Conservation (phyloP, 345 rosid genomes). For the Acer yangbiense region DNA sequence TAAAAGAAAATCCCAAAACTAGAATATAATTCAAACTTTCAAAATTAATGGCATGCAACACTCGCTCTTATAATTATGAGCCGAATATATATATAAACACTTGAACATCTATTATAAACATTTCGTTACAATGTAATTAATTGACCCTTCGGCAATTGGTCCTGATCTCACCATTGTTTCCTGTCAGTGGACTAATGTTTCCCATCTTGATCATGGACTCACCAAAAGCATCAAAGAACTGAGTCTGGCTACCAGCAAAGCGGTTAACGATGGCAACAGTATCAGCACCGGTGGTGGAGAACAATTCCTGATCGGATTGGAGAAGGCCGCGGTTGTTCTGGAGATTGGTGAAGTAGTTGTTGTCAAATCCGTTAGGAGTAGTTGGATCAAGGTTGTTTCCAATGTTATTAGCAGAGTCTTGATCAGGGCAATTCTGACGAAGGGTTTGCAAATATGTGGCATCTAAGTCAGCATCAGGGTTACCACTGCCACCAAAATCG, state of each 20-base stretch:
- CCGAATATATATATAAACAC: neutral
- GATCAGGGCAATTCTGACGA: conserved; percentile 12
- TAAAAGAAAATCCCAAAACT: no score
- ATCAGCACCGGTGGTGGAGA: conserved; percentile 31
- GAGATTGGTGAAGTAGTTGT: conserved; percentile 36
- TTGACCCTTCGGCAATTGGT: conserved; percentile 34
- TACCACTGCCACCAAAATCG: neutral
- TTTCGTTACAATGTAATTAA: neutral
- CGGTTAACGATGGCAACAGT: conserved; percentile 35
- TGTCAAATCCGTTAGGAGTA: conserved; percentile 27
- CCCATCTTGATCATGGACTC: conserved; percentile 49
- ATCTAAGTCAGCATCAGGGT: conserved; percentile 5
- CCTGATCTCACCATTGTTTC: conserved; percentile 43
- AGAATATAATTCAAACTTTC: no score
- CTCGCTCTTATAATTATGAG: neutral
- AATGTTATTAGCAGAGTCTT: neutral
- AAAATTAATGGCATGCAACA: neutral
- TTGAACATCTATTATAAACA: no score
- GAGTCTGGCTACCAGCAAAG: conserved; percentile 35
- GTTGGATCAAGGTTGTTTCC: conserved; percentile 10
- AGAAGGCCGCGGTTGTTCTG: conserved; percentile 37
- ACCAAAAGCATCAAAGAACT: conserved; percentile 38
- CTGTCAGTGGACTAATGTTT: conserved; percentile 39
- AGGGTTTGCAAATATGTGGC: conserved; percentile 11
- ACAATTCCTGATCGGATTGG: conserved; percentile 39